Conservation (phyloP, 495 filamentous ascomycete genomes). For the Daldinia childiae region DNA sequence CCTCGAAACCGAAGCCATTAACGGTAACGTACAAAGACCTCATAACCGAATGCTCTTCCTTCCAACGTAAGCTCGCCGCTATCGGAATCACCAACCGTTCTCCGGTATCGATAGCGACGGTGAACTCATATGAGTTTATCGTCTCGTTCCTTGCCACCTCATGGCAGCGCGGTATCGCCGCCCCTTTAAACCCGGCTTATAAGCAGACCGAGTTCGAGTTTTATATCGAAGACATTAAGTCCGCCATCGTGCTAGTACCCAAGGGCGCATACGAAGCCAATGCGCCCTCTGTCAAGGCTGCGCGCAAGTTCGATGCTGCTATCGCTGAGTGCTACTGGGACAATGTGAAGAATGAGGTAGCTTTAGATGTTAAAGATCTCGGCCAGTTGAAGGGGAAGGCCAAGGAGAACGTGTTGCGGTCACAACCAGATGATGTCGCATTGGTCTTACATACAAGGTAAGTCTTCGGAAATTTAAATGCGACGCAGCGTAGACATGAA, state of each 20-base stretch:
- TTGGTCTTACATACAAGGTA: slow-evolving; percentile 71
- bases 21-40: slow-evolving; percentile 72
- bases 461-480: not conserved
- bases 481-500: slow-evolving; percentile 44
- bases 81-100: slow-evolving; percentile 70
- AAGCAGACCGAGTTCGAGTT: slow-evolving; percentile 90
- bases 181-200: slow-evolving; percentile 83
- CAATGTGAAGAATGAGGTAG: slow-evolving; percentile 65
- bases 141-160: slow-evolving; percentile 80
- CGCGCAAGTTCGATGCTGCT: slow-evolving; percentile 76
- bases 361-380: slow-evolving; percentile 75
- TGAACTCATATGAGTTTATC: slow-evolving; percentile 84
- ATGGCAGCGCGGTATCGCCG: slow-evolving; percentile 81
- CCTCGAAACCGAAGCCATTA: slow-evolving; percentile 64
- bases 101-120: slow-evolving; percentile 78
- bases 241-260: slow-evolving; percentile 76
- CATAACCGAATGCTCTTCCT: slow-evolving; percentile 65
- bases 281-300: slow-evolving; percentile 75
- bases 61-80: slow-evolving; percentile 76
- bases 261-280: slow-evolving; percentile 68
- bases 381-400: slow-evolving; percentile 69
- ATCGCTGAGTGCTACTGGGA: slow-evolving; percentile 86
- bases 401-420: slow-evolving; percentile 58
- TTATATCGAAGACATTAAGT: slow-evolving; percentile 85
- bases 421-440: slow-evolving; percentile 71